Percentiles rank a stretch among this genome's conserved stretches.
phyloP scores from a whole-genome alignment of 2,329 filamentous ascomycete genomes.

The Biscogniauxia marginata region DNA sequence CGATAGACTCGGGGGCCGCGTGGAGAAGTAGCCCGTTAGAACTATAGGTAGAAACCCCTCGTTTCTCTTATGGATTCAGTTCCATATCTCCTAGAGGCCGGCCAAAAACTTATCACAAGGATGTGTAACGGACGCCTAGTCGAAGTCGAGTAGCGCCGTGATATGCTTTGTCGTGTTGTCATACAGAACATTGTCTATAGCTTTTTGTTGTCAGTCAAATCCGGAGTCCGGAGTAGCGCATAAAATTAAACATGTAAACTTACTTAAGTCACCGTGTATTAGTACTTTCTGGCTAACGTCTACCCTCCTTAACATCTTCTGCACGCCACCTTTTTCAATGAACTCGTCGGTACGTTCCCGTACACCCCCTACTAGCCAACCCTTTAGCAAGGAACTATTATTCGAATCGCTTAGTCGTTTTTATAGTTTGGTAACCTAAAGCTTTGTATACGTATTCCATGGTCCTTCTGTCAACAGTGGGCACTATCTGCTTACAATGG shows the following conservation, averaged over 20 bases:
- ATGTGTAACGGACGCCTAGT: not conserved
- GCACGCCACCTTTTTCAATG: not conserved
- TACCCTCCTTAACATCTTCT: not conserved
- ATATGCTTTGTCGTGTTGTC: not conserved
- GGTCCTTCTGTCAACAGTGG: too few species aligned
- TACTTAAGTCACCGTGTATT: not conserved
- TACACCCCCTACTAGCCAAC: not conserved
- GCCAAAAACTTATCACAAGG: not conserved
- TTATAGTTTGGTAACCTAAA: not conserved
- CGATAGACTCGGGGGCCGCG: not conserved
- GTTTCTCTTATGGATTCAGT: not conserved
- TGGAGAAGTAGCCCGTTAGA: not conserved
- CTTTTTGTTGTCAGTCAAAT: not conserved
- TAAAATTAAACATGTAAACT: not conserved
- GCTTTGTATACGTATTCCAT: not conserved
- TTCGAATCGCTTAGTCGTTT: not conserved
- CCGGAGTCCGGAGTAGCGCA: not conserved
- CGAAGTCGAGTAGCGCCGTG: not conserved
- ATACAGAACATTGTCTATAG: not conserved
- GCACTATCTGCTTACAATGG: too few species aligned
- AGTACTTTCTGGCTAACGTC: not conserved
- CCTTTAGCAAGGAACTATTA: not conserved
- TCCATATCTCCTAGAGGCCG: not conserved
- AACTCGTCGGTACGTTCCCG: not conserved
- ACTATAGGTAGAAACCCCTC: not conserved